phyloP scores from a whole-genome alignment of 345 rosid genomes.

The Capsella bursapastoris region DNA sequence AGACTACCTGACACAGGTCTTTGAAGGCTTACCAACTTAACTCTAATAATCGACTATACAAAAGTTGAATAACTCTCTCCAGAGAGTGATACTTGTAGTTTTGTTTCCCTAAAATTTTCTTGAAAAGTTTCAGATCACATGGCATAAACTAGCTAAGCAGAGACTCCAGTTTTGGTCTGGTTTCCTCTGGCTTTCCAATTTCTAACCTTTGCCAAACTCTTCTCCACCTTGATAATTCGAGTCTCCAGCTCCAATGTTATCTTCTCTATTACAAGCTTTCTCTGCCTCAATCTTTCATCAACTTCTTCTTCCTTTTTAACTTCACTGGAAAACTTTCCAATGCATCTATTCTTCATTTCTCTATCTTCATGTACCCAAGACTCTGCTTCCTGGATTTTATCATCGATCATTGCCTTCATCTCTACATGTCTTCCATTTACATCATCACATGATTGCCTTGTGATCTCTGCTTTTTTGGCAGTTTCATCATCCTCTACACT shows the following conservation, averaged over 20 bases:
- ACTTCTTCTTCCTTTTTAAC: neutral
- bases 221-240: neutral
- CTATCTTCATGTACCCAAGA: conserved; percentile 2
- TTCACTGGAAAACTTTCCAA: neutral
- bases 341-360: neutral
- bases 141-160: neutral
- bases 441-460: neutral
- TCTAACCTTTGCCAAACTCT: neutral
- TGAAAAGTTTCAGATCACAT: neutral
- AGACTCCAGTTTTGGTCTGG: neutral
- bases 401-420: neutral
- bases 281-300: conserved; percentile 1
- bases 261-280: neutral
- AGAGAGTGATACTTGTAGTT: neutral
- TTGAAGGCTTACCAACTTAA: neutral
- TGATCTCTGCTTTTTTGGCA: neutral
- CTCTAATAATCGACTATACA: neutral
- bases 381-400: neutral
- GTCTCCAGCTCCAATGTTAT: neutral
- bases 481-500: neutral
- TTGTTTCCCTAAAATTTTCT: neutral
- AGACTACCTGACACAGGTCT: conserved; percentile 4
- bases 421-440: neutral
- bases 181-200: neutral
- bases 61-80: neutral